These are phyloP conservation scores for Sporisorium exsertum DNA, from an alignment of 1,284 basidiomycete species.

Conservation along the genomic window DNA sequence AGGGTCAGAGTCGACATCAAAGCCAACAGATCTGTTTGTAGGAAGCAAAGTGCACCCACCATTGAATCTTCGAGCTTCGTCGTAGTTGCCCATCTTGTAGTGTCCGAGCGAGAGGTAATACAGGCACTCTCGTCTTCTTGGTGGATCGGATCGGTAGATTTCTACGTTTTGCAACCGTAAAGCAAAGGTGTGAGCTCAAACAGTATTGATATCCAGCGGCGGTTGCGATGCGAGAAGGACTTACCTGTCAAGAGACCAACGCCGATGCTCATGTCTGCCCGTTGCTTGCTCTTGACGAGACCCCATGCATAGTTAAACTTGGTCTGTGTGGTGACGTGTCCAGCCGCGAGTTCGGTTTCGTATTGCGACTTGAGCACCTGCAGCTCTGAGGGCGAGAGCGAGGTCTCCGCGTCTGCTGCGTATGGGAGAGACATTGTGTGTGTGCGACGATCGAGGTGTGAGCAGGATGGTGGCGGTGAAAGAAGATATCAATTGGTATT, in stretches of 20 bases:
- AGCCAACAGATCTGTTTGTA: not conserved
- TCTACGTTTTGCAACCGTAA: constrained; percentile 73
- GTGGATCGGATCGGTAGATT: constrained; percentile 88
- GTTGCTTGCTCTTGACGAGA: constrained; percentile 71
- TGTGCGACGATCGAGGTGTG: constrained; percentile 4
- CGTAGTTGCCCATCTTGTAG: constrained; percentile 96
- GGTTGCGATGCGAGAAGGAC: constrained; percentile 63
- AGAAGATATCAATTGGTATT: not conserved
- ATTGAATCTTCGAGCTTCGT: constrained; percentile 92
- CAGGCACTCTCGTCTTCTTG: constrained; percentile 90
- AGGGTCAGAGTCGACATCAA: not conserved
- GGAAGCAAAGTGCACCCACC: constrained; percentile 73
- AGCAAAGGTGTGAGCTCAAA: not conserved
- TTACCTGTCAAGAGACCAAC: constrained; percentile 82
- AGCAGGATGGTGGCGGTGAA: constrained; percentile 10
- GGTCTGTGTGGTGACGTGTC: constrained; percentile 91
- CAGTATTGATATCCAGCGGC: not conserved
- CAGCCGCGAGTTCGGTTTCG: constrained; percentile 81
- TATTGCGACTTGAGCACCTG: constrained; percentile 88
- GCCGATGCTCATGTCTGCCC: constrained; percentile 76
- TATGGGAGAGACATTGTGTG: constrained; percentile 77
- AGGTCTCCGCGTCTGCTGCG: constrained; percentile 91
- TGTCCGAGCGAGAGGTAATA: constrained; percentile 97
- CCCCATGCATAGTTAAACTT: constrained; percentile 97
- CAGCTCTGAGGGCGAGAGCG: constrained; percentile 87